Evolutionary conservation across 352 stramenopile genomes (phyloP).

Genomic region (Pythium aphanidermatum): DNA sequence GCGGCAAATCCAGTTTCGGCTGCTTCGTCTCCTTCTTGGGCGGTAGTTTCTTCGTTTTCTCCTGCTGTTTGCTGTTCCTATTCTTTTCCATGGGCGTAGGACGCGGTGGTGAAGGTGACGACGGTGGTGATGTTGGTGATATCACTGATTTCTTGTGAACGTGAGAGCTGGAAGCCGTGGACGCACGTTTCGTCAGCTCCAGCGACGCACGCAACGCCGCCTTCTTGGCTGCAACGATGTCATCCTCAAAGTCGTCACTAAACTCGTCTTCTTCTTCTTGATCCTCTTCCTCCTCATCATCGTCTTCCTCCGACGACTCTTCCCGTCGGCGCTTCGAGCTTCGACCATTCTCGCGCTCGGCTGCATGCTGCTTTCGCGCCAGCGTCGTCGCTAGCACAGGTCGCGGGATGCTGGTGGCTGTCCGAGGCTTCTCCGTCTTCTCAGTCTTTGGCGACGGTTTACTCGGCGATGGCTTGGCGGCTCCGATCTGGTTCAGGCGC

Average conservation of each 20-base stretch:
- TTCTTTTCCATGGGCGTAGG: slow-evolving; percentile 1
- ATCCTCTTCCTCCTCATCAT: slow-evolving; percentile 9
- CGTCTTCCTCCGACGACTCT: slow-evolving; percentile 6
- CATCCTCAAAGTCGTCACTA: slow-evolving; percentile 29
- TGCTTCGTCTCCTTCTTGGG: slow-evolving; percentile 1
- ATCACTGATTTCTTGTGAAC: slow-evolving; percentile 1
- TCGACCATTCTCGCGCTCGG: too few relatives aligned
- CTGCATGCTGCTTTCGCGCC: slow-evolving; percentile 12
- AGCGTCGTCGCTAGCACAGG: slow-evolving; percentile 16
- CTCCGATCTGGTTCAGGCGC: slow-evolving; percentile 1
- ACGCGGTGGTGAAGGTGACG: slow-evolving; percentile 5
- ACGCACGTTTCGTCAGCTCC: slow-evolving; percentile 1
- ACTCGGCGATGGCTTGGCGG: not conserved
- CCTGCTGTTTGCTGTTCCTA: not conserved
- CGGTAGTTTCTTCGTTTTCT: not conserved
- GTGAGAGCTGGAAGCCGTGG: not conserved
- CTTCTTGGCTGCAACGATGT: slow-evolving; percentile 17
- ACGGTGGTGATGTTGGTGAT: not conserved
- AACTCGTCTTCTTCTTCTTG: not conserved
- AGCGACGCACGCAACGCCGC: slow-evolving; percentile 11
- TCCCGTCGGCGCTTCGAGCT: slow-evolving; percentile 4
- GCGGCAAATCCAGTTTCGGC: not conserved
- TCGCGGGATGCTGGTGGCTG: not conserved
- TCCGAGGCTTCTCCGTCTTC: too few relatives aligned
- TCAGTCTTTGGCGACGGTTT: not conserved